These are phyloP conservation scores for Calonectria hawksworthii DNA, from an alignment of 2,329 filamentous ascomycete genomes.

Conservation along the genomic window DNA sequence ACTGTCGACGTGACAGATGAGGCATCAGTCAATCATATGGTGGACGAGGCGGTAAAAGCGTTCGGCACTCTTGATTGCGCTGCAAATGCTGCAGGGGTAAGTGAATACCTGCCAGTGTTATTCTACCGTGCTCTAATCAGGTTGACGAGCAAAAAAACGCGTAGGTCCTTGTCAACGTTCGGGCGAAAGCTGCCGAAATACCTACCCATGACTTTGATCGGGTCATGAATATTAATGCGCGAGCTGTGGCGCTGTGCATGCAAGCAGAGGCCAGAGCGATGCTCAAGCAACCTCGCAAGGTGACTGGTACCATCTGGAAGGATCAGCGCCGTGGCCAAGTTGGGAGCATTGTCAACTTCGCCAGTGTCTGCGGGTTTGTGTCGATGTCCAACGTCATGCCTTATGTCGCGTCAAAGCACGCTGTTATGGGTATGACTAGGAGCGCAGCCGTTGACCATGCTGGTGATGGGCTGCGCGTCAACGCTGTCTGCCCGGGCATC, in stretches of 20 bases:
- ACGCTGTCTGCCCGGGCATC: background rate
- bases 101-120: background rate
- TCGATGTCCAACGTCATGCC: background rate
- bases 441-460: background rate
- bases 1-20: background rate
- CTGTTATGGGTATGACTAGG: slow-evolving; percentile 4
- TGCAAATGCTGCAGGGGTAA: background rate
- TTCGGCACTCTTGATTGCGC: background rate
- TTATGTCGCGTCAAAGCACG: slow-evolving; percentile 15
- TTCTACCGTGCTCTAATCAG: no score
- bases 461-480: background rate
- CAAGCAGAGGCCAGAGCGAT: background rate
- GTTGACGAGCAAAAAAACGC: background rate
- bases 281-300: background rate
- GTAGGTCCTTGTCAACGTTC: background rate
- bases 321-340: background rate
- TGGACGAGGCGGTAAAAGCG: background rate
- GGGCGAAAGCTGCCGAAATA: background rate
- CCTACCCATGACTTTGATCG: background rate
- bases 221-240: background rate
- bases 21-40: background rate
- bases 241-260: background rate
- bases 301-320: background rate
- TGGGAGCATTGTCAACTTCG: slow-evolving; percentile 15
- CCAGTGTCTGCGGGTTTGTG: background rate